These are phyloP conservation scores for Wallacemonas collosoma DNA, from an alignment of 208 protist genomes.

Conservation along the genomic window DNA sequence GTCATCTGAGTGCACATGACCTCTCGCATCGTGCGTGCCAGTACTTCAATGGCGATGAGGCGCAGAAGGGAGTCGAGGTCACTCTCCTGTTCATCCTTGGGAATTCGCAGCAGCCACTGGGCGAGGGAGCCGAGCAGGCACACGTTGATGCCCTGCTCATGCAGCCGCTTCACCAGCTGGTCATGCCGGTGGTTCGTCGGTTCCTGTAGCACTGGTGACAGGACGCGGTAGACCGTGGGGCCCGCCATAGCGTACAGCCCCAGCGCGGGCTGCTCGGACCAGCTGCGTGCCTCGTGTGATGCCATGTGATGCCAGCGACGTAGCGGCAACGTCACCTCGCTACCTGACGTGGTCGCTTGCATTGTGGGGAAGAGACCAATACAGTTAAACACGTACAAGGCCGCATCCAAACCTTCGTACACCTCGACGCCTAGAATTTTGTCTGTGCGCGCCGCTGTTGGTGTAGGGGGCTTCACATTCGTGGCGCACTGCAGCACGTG, in stretches of 20 bases:
- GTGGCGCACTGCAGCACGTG: slow-evolving; percentile 39
- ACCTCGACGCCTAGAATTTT: slow-evolving; percentile 47
- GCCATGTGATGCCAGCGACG: slow-evolving; percentile 48
- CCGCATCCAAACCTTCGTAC: slow-evolving; percentile 49
- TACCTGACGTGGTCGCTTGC: background rate
- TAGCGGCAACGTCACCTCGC: slow-evolving; percentile 26
- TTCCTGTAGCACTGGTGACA: slow-evolving; percentile 29
- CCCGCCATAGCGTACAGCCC: slow-evolving; percentile 28
- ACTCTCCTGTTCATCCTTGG: slow-evolving; percentile 36
- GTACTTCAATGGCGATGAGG: slow-evolving; percentile 43
- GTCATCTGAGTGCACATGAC: slow-evolving; percentile 33
- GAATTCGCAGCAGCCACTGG: slow-evolving; percentile 25
- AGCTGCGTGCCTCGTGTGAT: slow-evolving; percentile 25
- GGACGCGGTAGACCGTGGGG: slow-evolving; percentile 15
- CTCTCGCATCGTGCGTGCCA: slow-evolving; percentile 45
- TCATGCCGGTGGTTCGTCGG: slow-evolving; percentile 28
- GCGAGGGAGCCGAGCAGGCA: slow-evolving; percentile 41
- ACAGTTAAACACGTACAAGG: slow-evolving; percentile 51
- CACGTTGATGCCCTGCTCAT: slow-evolving; percentile 44
- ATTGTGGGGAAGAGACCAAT: slow-evolving; percentile 51
- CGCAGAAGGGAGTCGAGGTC: slow-evolving; percentile 31
- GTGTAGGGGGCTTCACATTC: slow-evolving; percentile 32
- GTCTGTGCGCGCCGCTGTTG: background rate
- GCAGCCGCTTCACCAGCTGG: slow-evolving; percentile 39
- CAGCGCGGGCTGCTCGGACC: slow-evolving; percentile 9